Evolutionary conservation across 148 eudicot species (phyloP), one percentile per base, ranked within the genome.

Genomic region (Pouteria glomerata): DNA sequence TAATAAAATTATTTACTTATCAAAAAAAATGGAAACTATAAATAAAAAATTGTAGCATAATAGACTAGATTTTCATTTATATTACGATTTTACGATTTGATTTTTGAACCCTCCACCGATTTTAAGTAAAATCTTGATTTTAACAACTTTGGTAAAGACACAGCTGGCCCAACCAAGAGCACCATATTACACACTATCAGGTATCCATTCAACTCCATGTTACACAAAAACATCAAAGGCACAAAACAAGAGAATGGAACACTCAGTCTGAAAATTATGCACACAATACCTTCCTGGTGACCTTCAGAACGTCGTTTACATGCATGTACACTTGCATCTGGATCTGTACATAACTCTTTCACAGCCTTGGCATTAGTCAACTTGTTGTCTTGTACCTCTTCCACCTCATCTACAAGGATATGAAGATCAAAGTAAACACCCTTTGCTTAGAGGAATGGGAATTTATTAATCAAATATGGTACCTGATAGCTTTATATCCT

Each of bases 301-400:
- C 66, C 74, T 61, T 79, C 94, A 70, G 88, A 71, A 53, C 77
- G 86, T 73, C 97, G 82, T 82, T 92, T 92, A 44, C 67, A 52
- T 45, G 94, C 42, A 71, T 77, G 37, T 30, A 64, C 42, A 53
- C 72, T 47, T 70, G 76, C 48, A 56, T 79, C 85, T 48, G 59
- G 73, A 50, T 71, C 76, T 44, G 27, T 24, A 70, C 62, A 66
- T 68, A 56, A 50, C 39, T 8, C 72, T 13, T 71, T 78, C 59
- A 58, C 75, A 48, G 55, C 76, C 59, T 77, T 81, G 33, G 50
- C 33, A 44, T 69, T 68, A 53, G 29, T 61, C n/a, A 41, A 69
- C 59, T 65, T 70, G 29, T 50, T 59, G 4, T 69, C 76, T 23
- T 1, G 64, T 31, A 64, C 72, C 71, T 74, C 83, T 73, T 80